These are phyloP conservation scores for Podosphaera fusca DNA, from an alignment of 2,329 filamentous ascomycete species.

Conservation along the genomic window DNA sequence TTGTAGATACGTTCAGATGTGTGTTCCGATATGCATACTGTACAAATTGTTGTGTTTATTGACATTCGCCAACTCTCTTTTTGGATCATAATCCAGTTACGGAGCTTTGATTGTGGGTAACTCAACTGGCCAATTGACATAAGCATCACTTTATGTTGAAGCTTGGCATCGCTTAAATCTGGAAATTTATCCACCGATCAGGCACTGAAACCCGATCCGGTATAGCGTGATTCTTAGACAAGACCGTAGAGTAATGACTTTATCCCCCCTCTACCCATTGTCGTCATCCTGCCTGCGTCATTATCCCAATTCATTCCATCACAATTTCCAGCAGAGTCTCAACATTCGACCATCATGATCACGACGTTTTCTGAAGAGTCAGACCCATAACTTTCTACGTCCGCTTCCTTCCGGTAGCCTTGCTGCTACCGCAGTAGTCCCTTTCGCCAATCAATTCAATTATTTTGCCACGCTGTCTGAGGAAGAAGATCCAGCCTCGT, in stretches of 20 bases:
- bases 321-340: not conserved
- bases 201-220: not conserved
- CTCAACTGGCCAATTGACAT: not conserved
- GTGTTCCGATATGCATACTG: too few species aligned
- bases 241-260: not conserved
- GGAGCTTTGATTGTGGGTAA: not conserved
- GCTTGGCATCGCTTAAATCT: not conserved
- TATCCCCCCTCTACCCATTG: not conserved
- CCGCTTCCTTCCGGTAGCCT: not conserved
- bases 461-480: not conserved
- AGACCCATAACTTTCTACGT: not conserved
- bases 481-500: not conserved
- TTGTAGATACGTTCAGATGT: too few species aligned
- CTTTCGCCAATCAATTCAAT: not conserved
- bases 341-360: not conserved
- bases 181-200: not conserved
- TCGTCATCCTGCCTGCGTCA: conserved; percentile 1
- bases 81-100: too few species aligned
- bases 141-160: not conserved
- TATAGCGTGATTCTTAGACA: not conserved
- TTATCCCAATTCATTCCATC: not conserved
- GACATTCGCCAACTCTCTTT: too few species aligned
- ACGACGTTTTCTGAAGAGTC: not conserved
- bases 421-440: not conserved
- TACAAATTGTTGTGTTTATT: too few species aligned